phyloP scores from a whole-genome alignment of 345 rosid species.

The Noccaea bulbosa region DNA sequence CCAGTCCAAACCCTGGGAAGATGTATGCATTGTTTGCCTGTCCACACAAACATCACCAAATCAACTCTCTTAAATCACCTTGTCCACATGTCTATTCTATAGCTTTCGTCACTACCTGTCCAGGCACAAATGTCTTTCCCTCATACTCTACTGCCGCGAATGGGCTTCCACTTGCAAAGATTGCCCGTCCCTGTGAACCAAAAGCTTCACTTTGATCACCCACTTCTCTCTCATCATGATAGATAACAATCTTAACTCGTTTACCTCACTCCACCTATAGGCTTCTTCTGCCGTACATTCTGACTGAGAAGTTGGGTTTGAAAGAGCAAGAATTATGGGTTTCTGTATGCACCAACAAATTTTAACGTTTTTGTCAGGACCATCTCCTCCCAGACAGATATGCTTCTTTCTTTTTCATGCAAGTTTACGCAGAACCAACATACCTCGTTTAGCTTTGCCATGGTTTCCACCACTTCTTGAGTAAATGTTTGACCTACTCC shows the following conservation, averaged over 20 bases:
- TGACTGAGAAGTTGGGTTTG: conserved; percentile 97
- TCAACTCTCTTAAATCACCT: conserved; percentile 26
- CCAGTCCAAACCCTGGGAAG: conserved; percentile 96
- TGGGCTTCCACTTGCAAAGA: conserved; percentile 97
- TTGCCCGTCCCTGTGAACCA: conserved; percentile 75
- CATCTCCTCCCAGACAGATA: conserved; percentile 14
- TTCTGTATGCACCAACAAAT: conserved; percentile 54
- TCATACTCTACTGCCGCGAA: conserved; percentile 73
- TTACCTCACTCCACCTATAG: conserved; percentile 87
- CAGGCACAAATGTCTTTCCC: conserved; percentile 70
- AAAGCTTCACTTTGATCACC: conserved; percentile 1
- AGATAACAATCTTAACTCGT: conserved; percentile 1
- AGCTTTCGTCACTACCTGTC: conserved; percentile 62
- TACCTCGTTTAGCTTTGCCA: conserved; percentile 86
- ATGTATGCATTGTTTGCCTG: conserved; percentile 98
- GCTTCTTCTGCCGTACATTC: conserved; percentile 99
- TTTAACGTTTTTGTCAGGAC: conserved; percentile 10
- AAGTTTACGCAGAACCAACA: conserved; percentile 11
- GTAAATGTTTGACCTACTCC: conserved; percentile 92
- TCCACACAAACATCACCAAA: conserved; percentile 19
- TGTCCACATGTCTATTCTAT: conserved; percentile 5
- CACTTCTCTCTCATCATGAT: conserved; percentile 10
- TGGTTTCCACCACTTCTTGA: conserved; percentile 81
- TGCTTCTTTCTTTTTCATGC: conserved; percentile 1
- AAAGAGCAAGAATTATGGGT: conserved; percentile 89